Percentiles rank a stretch among this genome's conserved stretches.
Evolutionary conservation across 257 asterid species (phyloP).

Genomic region (Solanum clarkiae): DNA sequence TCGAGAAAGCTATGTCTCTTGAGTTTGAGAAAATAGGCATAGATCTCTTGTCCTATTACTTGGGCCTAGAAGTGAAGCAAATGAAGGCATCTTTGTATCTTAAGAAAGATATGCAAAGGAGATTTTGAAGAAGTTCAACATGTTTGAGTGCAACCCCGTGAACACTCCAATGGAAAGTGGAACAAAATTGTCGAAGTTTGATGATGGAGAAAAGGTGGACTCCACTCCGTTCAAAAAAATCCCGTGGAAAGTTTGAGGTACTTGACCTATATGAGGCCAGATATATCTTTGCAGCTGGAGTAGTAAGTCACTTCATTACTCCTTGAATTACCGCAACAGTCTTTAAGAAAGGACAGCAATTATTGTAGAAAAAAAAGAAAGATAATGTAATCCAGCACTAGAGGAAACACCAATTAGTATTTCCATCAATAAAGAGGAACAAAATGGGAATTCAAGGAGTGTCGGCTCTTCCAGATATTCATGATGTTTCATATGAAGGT

Average conservation of each 20-base stretch:
- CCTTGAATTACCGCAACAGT: neutral
- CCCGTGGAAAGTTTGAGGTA: neutral
- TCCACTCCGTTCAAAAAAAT: neutral
- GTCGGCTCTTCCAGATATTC: neutral
- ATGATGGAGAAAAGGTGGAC: neutral
- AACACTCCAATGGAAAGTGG: neutral
- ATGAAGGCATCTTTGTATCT: neutral
- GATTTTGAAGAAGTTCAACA: neutral
- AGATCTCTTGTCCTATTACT: neutral
- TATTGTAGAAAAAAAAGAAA: neutral
- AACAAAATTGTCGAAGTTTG: neutral
- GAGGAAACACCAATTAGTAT: neutral
- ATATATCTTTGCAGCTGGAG: neutral
- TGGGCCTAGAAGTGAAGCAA: neutral
- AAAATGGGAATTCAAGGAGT: neutral
- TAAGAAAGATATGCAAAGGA: neutral
- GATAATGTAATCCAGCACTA: neutral
- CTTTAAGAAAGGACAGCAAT: neutral
- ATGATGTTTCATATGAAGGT: neutral
- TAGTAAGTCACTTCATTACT: neutral
- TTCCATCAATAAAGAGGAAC: neutral
- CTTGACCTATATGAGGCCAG: neutral
- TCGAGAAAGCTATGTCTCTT: neutral
- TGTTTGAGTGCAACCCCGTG: neutral
- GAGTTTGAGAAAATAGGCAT: neutral